Conservation (phyloP, 2,329 filamentous ascomycete genomes). For the Cercospora canescens region DNA sequence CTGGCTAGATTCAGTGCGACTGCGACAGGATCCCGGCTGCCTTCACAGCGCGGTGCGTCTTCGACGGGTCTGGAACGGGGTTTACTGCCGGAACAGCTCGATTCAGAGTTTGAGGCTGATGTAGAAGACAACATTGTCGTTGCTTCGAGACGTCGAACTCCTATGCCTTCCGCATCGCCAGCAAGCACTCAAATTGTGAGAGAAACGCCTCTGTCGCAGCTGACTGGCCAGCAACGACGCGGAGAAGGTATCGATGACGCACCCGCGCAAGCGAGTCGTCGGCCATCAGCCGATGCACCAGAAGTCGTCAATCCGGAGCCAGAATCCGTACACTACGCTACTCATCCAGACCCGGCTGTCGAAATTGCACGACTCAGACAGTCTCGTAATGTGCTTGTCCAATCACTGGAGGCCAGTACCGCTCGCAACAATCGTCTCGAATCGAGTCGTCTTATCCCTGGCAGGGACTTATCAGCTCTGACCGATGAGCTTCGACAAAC, state of each 20-base stretch:
- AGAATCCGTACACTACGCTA: neutral
- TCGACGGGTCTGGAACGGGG: neutral
- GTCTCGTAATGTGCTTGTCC: neutral
- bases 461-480: neutral
- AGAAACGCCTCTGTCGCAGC: slow-evolving; percentile 5
- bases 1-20: neutral
- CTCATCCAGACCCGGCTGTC: neutral
- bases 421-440: slow-evolving; percentile 7
- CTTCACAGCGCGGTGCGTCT: neutral
- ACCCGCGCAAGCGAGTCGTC: neutral
- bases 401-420: slow-evolving; percentile 9
- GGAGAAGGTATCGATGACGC: too few relatives aligned
- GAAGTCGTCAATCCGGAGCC: neutral
- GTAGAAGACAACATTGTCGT: neutral
- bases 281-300: neutral
- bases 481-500: neutral
- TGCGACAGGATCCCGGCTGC: neutral
- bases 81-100: neutral
- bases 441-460: neutral
- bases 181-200: slow-evolving; percentile 9
- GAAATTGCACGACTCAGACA: neutral
- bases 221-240: neutral
- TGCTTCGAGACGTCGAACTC: neutral
- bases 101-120: neutral
- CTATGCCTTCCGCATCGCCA: neutral